Base-by-base conservation (phyloP, 2,329 filamentous ascomycete species). In the Escovopsis sp. region DNA sequence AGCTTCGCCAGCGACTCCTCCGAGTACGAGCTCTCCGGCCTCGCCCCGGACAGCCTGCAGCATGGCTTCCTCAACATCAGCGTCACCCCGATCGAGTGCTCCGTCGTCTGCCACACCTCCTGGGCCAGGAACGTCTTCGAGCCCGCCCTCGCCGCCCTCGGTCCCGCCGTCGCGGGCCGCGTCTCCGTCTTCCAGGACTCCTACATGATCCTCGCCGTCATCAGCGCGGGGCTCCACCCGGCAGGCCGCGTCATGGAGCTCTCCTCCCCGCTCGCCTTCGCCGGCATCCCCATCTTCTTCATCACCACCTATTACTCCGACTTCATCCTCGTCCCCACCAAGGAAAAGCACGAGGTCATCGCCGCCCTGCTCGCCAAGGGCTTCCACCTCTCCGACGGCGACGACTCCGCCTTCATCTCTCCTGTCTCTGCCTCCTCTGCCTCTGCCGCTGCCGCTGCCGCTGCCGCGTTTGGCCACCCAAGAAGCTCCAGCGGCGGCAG, bases 301-400 rank as follows among this genome's bases (percentile, higher is more conserved):
- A 93, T 94, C 55, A 94, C 88, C 4, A 94, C 86, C 23, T 98
- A 96, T 59, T 96, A 93, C 59, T 90, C 83, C 25, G 88, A 98
- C 61, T 96, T 94, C 58, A 92, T 98, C 47, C 70, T 96, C 26
- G 85, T 94, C 1, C 87, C 90, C 1, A 68, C 68, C 35, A 81
- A 77, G 51, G 76, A 80, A 48, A 76, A 79, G 34, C 62, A 70
- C 18, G 78, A 76, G 27, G 87, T 96, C 33, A 74, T 85, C 25
- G 67, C 76, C 39, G 80, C 85, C 0, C 66, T 96, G 5, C 68
- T 88, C 40, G 72, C 76, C 14, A 74, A 80, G 32, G 86, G 86
- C 1, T 94, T 94, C 51, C 76, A 80, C 47, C 87, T 94, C 46
- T 79, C 85, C 42, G 76, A 80, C 43, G 71, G 72, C 35, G 72